Percentiles rank a stretch among this genome's conserved stretches.
Conservation (phyloP, 371 early-diverging fungal genomes). For the Sanchytrium tribonematis region DNA sequence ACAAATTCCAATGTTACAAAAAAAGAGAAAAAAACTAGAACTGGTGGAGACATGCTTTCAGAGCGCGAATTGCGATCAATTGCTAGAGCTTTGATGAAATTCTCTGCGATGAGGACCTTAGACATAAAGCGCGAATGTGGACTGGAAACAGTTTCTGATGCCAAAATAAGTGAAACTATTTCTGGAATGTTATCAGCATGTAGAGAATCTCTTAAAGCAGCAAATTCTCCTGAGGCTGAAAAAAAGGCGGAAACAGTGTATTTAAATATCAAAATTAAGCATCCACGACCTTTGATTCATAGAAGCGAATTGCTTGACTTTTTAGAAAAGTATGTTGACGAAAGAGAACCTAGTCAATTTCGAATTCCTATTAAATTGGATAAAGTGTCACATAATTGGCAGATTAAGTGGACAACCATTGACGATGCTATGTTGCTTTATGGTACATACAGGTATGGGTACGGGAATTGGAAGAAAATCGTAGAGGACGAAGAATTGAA, state of each 20-base stretch:
- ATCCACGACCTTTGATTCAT: not conserved
- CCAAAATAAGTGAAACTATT: slow-evolving; percentile 40
- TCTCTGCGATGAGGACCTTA: slow-evolving; percentile 42
- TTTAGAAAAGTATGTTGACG: slow-evolving; percentile 6
- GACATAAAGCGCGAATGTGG: slow-evolving; percentile 15
- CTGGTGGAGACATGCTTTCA: slow-evolving; percentile 19
- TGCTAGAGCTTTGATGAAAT: slow-evolving; percentile 41
- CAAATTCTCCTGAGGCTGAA: slow-evolving; percentile 38
- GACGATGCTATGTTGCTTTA: slow-evolving; percentile 88
- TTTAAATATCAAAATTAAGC: not conserved
- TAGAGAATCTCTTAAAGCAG: slow-evolving; percentile 27
- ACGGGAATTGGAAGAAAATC: slow-evolving; percentile 68
- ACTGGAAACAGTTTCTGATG: slow-evolving; percentile 37
- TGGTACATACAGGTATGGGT: slow-evolving; percentile 73
- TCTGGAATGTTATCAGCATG: slow-evolving; percentile 24
- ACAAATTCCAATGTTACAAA: slow-evolving; percentile 18
- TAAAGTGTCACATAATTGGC: slow-evolving; percentile 68
- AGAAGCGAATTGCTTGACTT: not conserved
- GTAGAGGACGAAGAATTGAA: slow-evolving; percentile 43
- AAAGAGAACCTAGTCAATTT: slow-evolving; percentile 9
- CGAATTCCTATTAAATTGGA: slow-evolving; percentile 28
- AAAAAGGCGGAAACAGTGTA: slow-evolving; percentile 8
- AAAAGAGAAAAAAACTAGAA: slow-evolving; percentile 8
- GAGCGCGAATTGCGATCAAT: slow-evolving; percentile 55
- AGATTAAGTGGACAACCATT: slow-evolving; percentile 50